Base-by-base conservation (phyloP, 1,284 basidiomycete species). In the Papiliotrema fonsecae region DNA sequence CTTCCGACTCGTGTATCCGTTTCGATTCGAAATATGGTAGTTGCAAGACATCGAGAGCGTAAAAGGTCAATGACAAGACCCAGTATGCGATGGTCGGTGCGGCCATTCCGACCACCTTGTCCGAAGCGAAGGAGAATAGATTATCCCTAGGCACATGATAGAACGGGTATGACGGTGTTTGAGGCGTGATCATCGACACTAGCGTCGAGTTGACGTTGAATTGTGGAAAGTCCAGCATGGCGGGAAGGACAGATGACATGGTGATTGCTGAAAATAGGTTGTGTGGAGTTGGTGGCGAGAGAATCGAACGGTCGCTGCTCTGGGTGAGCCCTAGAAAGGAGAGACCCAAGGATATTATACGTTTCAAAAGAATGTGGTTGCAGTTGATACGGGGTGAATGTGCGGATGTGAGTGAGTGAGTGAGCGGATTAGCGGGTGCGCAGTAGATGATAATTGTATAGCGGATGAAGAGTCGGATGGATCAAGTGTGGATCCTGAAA, bases 71-170 rank as follows among this genome's bases (percentile, higher is more conserved):
- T 2, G 89, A 91, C 37, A 85, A 74, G 3, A 74, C 58, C 94
- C 96, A 99, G 77, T 98, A 97, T n/a, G 84, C 81, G 51, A 86
- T 50, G 52, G 97, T 66, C 2, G 94, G 93, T 0, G 83, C 79
- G 4, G 82, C 77, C 45, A 97, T 77, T 3, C 88, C 81, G 35
- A 93, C 75, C 55, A 81, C 63, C 51, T 84, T 79, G 77, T 97
- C 94, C 2, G 85, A 79, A 47, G 92, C 61, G 44, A 77, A 76
- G 9, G 81, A 72, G 47, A 91, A 66, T 11, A 79, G 74, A 14
- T 77, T 74, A 7, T 78, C 75, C 10, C 77, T 66, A 3, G 78
- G 72, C 60, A 83, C 82, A 74, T 90, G 86, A 71, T 86, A 83
- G 58, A 70, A 64, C 7, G 73, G 71, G 18, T 65, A 53, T 35